These are phyloP conservation scores for Saccharomycopsis selenospora DNA, from an alignment of 805 yeast species.

Conservation along the genomic window DNA sequence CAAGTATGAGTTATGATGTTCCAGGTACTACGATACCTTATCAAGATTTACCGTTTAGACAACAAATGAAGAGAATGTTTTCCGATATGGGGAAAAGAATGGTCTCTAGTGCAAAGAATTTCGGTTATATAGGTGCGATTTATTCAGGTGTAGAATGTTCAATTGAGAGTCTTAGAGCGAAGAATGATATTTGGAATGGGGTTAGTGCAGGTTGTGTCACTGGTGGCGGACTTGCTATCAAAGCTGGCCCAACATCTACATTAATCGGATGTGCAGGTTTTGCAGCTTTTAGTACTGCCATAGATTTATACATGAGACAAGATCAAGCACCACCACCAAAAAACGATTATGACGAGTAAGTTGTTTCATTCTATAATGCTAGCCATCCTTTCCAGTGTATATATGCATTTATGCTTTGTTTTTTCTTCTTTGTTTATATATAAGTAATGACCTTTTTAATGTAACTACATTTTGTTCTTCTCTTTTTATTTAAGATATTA, in stretches of 20 bases:
- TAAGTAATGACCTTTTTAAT: too few relatives aligned
- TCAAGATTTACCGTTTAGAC: constrained; percentile 80
- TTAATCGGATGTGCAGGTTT: constrained; percentile 93
- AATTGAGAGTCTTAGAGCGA: constrained; percentile 79
- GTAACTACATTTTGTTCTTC: too few relatives aligned
- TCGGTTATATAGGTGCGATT: constrained; percentile 87
- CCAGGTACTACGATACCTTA: constrained; percentile 54
- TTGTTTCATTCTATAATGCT: too few relatives aligned
- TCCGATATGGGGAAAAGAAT: constrained; percentile 88
- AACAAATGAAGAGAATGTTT: constrained; percentile 87
- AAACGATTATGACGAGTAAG: constrained; percentile 71
- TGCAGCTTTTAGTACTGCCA: constrained; percentile 88
- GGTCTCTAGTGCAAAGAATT: constrained; percentile 84
- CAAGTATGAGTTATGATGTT: constrained; percentile 49
- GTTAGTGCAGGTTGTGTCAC: constrained; percentile 91
- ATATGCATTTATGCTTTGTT: too few relatives aligned
- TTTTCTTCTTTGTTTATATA: too few relatives aligned
- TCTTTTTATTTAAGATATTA: too few relatives aligned
- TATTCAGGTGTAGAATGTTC: constrained; percentile 90
- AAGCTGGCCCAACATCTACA: constrained; percentile 92
- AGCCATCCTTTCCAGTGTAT: too few relatives aligned
- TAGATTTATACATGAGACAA: constrained; percentile 78
- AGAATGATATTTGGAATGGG: constrained; percentile 88
- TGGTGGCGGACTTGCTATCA: constrained; percentile 91
- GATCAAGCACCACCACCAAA: constrained; percentile 79